phyloP scores from a whole-genome alignment of 1,284 basidiomycete species.

The Paramarasmius palmivorus region DNA sequence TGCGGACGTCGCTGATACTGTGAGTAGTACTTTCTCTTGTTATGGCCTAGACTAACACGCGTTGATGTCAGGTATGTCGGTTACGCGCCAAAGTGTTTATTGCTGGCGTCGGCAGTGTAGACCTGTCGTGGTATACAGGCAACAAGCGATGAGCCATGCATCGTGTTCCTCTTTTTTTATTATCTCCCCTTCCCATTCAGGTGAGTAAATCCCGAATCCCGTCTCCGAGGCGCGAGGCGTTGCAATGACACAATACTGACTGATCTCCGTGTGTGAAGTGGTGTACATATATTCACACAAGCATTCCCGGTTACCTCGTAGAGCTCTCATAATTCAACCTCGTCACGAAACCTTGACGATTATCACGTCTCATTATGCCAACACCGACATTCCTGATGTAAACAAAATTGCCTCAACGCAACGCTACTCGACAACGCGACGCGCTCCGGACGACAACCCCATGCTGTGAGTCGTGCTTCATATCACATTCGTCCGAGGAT shows the following conservation, averaged over 20 bases:
- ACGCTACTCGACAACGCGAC: too few species aligned
- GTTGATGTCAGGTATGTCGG: slow-evolving; percentile 60
- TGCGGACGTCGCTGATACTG: slow-evolving; percentile 76
- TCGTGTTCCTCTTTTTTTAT: background rate
- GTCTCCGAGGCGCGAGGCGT: background rate
- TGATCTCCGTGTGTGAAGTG: too few species aligned
- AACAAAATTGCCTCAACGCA: too few species aligned
- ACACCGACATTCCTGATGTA: slow-evolving; percentile 1
- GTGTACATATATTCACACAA: background rate
- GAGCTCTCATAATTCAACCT: slow-evolving; percentile 5
- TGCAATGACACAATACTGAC: too few species aligned
- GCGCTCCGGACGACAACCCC: background rate
- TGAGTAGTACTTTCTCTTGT: slow-evolving; percentile 32
- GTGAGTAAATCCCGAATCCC: slow-evolving; percentile 2
- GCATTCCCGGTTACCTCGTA: slow-evolving; percentile 2
- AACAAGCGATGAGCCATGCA: slow-evolving; percentile 54
- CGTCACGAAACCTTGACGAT: slow-evolving; percentile 9
- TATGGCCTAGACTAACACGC: slow-evolving; percentile 5
- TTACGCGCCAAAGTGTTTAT: slow-evolving; percentile 72
- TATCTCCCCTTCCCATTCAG: slow-evolving; percentile 2
- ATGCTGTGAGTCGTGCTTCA: slow-evolving; percentile 14
- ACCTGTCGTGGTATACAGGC: slow-evolving; percentile 71
- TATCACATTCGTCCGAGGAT: too few species aligned
- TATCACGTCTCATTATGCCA: slow-evolving; percentile 8
- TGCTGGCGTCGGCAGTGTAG: slow-evolving; percentile 71